phyloP scores from a whole-genome alignment of 2,329 filamentous ascomycete genomes.

The Chaetomiaceae sp. region DNA sequence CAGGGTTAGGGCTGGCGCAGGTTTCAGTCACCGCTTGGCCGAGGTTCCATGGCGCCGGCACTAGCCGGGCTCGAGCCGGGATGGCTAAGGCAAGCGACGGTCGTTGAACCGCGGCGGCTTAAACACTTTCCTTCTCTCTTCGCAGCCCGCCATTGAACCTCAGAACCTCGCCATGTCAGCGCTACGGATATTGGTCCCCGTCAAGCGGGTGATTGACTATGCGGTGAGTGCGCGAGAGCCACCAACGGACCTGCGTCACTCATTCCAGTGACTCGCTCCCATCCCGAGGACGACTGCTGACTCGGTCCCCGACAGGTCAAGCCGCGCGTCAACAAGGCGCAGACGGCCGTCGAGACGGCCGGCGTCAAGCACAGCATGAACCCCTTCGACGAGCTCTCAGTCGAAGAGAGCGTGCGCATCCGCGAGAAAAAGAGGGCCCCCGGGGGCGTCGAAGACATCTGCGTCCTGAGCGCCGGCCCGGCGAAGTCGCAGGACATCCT shows the following conservation, averaged over 20 bases:
- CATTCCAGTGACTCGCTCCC: background rate
- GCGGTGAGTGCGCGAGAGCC: constrained; percentile 59
- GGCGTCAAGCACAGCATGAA: constrained; percentile 98
- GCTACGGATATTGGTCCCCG: constrained; percentile 71
- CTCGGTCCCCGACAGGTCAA: constrained; percentile 50
- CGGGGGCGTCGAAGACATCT: constrained; percentile 81
- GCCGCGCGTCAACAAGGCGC: constrained; percentile 64
- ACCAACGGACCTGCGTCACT: background rate
- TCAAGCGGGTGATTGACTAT: constrained; percentile 85
- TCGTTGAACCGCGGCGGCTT: constrained; percentile 14
- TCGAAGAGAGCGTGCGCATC: constrained; percentile 93
- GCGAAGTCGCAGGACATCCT: constrained; percentile 83
- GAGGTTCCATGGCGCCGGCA: constrained; percentile 43
- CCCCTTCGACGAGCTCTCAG: constrained; percentile 96
- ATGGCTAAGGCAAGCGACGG: constrained; percentile 30
- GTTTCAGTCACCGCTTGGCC: constrained; percentile 26
- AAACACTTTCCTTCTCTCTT: constrained; percentile 13
- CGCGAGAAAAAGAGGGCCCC: constrained; percentile 76
- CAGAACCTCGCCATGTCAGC: constrained; percentile 49
- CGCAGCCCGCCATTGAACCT: constrained; percentile 23
- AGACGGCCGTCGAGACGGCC: constrained; percentile 84
- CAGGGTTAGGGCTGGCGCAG: constrained; percentile 24
- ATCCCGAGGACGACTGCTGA: background rate
- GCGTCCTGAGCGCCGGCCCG: constrained; percentile 83
- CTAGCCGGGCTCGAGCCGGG: constrained; percentile 40